Evolutionary conservation across 2,329 filamentous ascomycete species (phyloP), one percentile per base, ranked within the genome.

Genomic region (Hypoxylon rubiginosum): DNA sequence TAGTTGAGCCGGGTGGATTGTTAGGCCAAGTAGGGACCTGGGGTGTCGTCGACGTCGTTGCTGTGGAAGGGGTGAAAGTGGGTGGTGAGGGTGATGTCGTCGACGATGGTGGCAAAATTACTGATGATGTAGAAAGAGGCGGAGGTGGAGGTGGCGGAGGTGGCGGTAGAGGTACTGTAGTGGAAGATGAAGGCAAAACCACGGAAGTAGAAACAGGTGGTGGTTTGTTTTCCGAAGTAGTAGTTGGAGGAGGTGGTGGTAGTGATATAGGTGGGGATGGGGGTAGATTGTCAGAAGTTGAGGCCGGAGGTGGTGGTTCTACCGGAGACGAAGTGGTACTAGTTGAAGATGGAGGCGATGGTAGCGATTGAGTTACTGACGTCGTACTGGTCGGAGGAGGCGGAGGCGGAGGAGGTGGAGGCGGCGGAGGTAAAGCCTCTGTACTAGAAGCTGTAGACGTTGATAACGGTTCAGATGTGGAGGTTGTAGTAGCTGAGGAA

Each of bases 231-330:
- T 30, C 57, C 7, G 55, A 53, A 24, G 43, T 49, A 45, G 58
- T 24, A 30, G n/a, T 41, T 13, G 64, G 64, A 43, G 61, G 32
- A 28, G 49, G 36, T 41, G 32, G 54, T 53, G 32, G 58, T 52
- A 15, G 19, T 28, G 24, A 39, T 55, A 19, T 36, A 43, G 54
- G 19, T n/a, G 52, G 54, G 7, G 11, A 2, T 28, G 48, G 36
- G 10, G 48, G 48, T 17, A 28, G 10, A 43, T 39, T 2, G 3
- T 45, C 19, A n/a, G 36, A 15, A 8, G 32, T 19, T 36, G 57
- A 30, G 17, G 15, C 11, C 5, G 53, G 55, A n/a, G 24, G 54
- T 26, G 43, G 36, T 24, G 41, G 9, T 51, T 51, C 50, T 2
- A 36, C n/a, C 48, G 34, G 49, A 28, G 50, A 54, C 3, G 24